Percentiles rank a stretch among this genome's conserved stretches.
Evolutionary conservation across 164 flowering plant genomes (phyloP).

Genomic region (Santalum album): DNA sequence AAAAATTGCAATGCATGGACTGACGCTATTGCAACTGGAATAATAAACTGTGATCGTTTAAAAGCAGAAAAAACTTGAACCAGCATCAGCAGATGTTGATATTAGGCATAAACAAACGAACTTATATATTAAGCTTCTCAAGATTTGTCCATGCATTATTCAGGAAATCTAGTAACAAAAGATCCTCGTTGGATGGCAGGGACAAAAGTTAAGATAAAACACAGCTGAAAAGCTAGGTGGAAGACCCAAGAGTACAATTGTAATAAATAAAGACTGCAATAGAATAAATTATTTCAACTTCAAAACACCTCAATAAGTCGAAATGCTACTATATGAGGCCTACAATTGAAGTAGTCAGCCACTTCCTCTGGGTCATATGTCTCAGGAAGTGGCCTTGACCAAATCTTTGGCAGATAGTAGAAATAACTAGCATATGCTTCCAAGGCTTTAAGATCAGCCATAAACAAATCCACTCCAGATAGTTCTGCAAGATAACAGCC

Average conservation of each 20-base stretch:
- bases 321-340: conserved; percentile 84
- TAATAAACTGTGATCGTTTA: too few species aligned
- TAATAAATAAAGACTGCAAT: neutral
- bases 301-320: conserved; percentile 75
- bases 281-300: neutral
- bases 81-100: too few species aligned
- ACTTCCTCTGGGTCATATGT: conserved; percentile 63
- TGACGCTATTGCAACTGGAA: too few species aligned
- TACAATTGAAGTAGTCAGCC: conserved; percentile 62
- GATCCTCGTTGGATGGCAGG: neutral
- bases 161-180: neutral
- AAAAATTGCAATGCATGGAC: too few species aligned
- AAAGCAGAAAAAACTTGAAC: too few species aligned
- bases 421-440: conserved; percentile 60
- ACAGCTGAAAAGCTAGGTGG: neutral
- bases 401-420: conserved; percentile 40
- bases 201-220: neutral
- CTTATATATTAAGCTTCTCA: too few species aligned
- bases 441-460: conserved; percentile 86
- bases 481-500: conserved; percentile 40
- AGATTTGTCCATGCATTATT: too few species aligned
- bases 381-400: conserved; percentile 96
- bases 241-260: neutral
- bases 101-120: too few species aligned
- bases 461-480: conserved; percentile 65